Conservation (phyloP, 352 stramenopile genomes). For the Phytophthora rubi region DNA sequence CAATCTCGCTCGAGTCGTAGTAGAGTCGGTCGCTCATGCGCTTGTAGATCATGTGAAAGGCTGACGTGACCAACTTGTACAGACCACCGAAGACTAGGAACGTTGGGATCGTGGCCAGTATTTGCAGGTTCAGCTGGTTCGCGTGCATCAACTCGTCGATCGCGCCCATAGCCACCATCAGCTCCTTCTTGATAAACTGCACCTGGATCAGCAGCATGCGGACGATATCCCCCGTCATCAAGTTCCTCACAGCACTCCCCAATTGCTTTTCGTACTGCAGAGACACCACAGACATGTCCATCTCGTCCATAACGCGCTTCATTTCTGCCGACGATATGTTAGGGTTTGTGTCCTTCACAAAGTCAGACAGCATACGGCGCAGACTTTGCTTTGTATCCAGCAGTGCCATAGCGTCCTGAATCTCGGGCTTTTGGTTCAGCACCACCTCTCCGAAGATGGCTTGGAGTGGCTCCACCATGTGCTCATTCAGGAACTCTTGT, state of each 20-base stretch:
- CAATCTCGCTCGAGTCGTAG: conserved; percentile 80
- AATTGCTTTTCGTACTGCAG: conserved; percentile 78
- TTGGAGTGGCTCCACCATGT: conserved; percentile 82
- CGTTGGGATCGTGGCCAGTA: conserved; percentile 85
- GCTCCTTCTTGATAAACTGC: conserved; percentile 91
- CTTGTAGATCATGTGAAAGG: conserved; percentile 78
- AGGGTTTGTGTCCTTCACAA: conserved; percentile 79
- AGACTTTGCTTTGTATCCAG: conserved; percentile 84
- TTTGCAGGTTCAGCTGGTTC: conserved; percentile 88
- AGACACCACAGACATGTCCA: conserved; percentile 83
- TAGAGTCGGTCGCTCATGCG: conserved; percentile 80
- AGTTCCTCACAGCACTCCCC: conserved; percentile 66
- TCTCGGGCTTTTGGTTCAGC: conserved; percentile 86
- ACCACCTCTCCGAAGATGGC: conserved; percentile 82
- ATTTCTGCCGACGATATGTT: conserved; percentile 45
- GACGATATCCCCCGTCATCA: conserved; percentile 87
- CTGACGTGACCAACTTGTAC: conserved; percentile 64
- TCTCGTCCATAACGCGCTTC: conserved; percentile 59
- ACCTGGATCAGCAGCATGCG: conserved; percentile 90
- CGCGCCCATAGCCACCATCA: conserved; percentile 88
- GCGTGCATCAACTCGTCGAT: conserved; percentile 90
- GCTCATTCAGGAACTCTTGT: conserved; percentile 78
- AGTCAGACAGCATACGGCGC: conserved; percentile 82
- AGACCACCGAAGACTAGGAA: conserved; percentile 79
- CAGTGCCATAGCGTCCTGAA: conserved; percentile 79